These are phyloP conservation scores for Boletellus ananiceps DNA, from an alignment of 768 basidiomycete species.

Conservation along the genomic window DNA sequence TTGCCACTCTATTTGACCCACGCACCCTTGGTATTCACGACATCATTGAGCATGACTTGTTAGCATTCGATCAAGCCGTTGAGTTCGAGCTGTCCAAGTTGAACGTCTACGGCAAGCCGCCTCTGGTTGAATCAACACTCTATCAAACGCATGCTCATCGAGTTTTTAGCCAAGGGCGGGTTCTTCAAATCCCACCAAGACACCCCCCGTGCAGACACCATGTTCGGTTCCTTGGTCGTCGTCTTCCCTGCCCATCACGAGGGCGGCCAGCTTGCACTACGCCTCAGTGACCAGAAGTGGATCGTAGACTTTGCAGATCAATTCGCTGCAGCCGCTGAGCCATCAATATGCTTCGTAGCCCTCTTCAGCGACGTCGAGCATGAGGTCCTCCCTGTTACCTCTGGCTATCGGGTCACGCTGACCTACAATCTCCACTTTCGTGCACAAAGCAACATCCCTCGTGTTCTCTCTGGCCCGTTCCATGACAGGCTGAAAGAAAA, in stretches of 20 bases:
- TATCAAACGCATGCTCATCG: too few species aligned
- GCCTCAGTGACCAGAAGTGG: conserved; percentile 32
- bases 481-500: background rate
- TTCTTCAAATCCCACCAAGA: conserved; percentile 52
- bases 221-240: conserved; percentile 50
- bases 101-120: background rate
- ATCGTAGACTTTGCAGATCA: conserved; percentile 33
- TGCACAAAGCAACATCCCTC: background rate
- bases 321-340: background rate
- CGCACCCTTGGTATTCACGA: background rate
- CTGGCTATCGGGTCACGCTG: conserved; percentile 40
- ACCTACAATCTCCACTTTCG: conserved; percentile 35
- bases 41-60: conserved; percentile 33
- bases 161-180: conserved; percentile 21
- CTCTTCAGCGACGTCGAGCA: conserved; percentile 43
- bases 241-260: conserved; percentile 43
- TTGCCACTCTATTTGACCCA: background rate
- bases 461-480: background rate
- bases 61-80: background rate
- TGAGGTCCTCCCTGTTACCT: conserved; percentile 37
- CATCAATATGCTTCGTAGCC: conserved; percentile 33
- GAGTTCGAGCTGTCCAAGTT: background rate
- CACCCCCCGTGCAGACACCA: conserved; percentile 38
- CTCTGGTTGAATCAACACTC: too few species aligned
- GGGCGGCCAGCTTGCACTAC: conserved; percentile 42